Conservation (phyloP, 2,329 filamentous ascomycete species). For the Penicillium frequentans region DNA sequence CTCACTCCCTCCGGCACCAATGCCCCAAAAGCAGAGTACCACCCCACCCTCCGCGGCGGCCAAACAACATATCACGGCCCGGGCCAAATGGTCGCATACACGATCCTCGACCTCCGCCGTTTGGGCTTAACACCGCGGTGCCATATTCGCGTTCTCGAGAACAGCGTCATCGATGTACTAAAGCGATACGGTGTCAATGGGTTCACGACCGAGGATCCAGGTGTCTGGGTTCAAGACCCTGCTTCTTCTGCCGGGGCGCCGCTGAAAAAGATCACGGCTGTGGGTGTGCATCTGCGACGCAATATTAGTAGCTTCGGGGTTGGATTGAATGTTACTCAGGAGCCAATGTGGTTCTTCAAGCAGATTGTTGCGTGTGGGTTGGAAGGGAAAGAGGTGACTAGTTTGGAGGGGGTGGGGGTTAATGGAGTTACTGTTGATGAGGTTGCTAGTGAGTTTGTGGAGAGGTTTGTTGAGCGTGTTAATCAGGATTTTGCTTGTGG, state of each 20-base stretch:
- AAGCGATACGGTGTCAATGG: conserved; percentile 60
- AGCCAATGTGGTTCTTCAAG: conserved; percentile 65
- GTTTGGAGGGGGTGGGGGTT: conserved; percentile 58
- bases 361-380: conserved; percentile 91
- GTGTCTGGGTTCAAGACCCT: conserved; percentile 67
- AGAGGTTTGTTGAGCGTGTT: conserved; percentile 38
- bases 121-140: conserved; percentile 68
- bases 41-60: conserved; percentile 76
- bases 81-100: conserved; percentile 90
- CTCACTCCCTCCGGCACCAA: conserved; percentile 23
- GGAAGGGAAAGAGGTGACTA: conserved; percentile 76
- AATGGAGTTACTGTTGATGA: conserved; percentile 35
- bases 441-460: conserved; percentile 39
- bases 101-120: conserved; percentile 76
- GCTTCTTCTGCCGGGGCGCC: not conserved
- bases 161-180: conserved; percentile 69
- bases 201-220: conserved; percentile 71
- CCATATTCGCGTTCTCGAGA: conserved; percentile 78
- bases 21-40: conserved; percentile 58
- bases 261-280: conserved; percentile 73
- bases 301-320: conserved; percentile 83
- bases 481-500: conserved; percentile 38
- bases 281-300: conserved; percentile 87
- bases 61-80: conserved; percentile 95
- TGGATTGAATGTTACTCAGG: conserved; percentile 58